A percentile compares a stretch with the other conserved stretches of the same genome.
Conservation (phyloP, 768 basidiomycete genomes). For the Rhizopogon vinicolor region DNA sequence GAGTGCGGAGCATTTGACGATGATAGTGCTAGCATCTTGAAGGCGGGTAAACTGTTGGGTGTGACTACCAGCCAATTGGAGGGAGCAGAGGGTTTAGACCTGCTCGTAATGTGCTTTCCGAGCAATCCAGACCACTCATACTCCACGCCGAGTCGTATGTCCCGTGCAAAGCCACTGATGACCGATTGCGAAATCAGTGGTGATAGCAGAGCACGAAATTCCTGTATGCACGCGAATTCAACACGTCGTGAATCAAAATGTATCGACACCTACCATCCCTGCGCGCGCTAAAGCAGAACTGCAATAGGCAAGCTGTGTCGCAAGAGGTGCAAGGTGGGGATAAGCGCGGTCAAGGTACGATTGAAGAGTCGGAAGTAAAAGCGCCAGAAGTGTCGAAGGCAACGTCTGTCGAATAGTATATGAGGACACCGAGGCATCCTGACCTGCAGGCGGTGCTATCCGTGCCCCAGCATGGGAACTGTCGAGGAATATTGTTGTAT, state of each 20-base stretch:
- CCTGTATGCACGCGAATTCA: constrained; percentile 12
- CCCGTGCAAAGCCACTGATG: constrained; percentile 45
- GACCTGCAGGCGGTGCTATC: constrained; percentile 17
- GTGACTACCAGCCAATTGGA: constrained; percentile 50
- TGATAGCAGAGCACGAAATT: constrained; percentile 71
- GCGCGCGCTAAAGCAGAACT: constrained; percentile 88
- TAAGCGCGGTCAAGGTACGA: constrained; percentile 56
- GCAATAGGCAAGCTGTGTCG: constrained; percentile 94
- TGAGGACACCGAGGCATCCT: constrained; percentile 4
- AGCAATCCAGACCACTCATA: constrained; percentile 31
- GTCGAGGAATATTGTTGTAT: constrained; percentile 84
- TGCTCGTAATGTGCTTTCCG: constrained; percentile 14
- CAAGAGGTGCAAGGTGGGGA: constrained; percentile 71
- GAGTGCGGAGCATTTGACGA: constrained; percentile 43
- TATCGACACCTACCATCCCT: constrained; percentile 51
- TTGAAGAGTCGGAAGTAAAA: constrained; percentile 65
- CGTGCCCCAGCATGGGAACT: constrained; percentile 32
- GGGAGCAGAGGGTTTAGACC: constrained; percentile 26
- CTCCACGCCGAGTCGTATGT: constrained; percentile 26
- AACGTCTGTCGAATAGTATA: constrained; percentile 24
- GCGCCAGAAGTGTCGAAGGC: constrained; percentile 26
- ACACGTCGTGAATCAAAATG: background rate
- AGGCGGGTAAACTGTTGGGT: constrained; percentile 26
- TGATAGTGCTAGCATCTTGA: constrained; percentile 15
- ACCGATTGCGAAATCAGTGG: constrained; percentile 68